phyloP scores from a whole-genome alignment of 2,329 filamentous ascomycete genomes.

The Aspergillus japonicus region DNA sequence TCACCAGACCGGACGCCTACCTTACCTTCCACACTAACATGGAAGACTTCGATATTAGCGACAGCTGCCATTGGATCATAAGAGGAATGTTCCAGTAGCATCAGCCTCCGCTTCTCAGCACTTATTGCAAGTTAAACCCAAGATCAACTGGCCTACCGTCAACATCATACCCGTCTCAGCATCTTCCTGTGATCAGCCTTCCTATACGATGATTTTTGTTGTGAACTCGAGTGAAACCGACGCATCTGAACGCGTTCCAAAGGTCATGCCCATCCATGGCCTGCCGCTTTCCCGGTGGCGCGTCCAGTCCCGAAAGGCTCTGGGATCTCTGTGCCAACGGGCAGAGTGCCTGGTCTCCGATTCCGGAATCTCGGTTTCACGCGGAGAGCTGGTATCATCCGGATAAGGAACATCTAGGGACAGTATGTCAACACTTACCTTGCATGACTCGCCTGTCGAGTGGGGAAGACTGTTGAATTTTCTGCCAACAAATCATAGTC shows the following conservation, averaged over 20 bases:
- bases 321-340: constrained; percentile 26
- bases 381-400: constrained; percentile 16
- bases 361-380: constrained; percentile 25
- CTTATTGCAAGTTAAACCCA: no score
- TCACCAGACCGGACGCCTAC: no score
- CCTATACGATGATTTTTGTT: neutral
- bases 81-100: no score
- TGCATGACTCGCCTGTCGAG: no score
- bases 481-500: neutral
- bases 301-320: constrained; percentile 18
- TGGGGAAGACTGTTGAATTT: neutral
- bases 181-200: neutral
- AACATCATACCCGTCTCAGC: no score
- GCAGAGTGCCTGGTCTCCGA: constrained; percentile 19
- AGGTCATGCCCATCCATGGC: constrained; percentile 30
- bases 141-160: no score
- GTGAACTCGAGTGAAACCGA: neutral
- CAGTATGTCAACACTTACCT: neutral
- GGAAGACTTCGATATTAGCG: no score
- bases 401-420: constrained; percentile 7
- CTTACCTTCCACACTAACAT: no score
- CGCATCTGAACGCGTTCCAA: neutral
- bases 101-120: no score
- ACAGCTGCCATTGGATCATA: no score
- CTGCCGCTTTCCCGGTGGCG: constrained; percentile 29